Base-by-base conservation (phyloP, 495 filamentous ascomycete genomes). In the Cladorrhinum samala region DNA sequence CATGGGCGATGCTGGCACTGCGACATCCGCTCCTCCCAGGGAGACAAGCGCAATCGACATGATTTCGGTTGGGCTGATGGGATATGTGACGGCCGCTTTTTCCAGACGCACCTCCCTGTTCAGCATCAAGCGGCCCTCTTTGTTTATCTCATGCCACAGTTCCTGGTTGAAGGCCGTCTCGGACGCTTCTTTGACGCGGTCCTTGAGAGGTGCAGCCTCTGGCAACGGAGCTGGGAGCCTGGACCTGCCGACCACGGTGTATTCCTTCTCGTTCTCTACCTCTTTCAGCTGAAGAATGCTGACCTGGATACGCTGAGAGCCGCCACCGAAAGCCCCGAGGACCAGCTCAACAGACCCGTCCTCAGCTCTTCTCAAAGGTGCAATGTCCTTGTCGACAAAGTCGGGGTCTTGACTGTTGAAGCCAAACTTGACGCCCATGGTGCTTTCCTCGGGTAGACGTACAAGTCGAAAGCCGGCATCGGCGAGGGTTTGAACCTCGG, bases 111-210 rank as follows among this genome's bases (percentile, higher is more conserved):
- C 83, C 8, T 83, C 78, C 19, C 83, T 80, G 39, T 78, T 78
- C 9, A 81, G 75, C 36, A 94, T 70, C 0, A 76, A 70, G 5
- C 89, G 83, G 2, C 86, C 84, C 69, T 99, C 94, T 9, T 87
- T 79, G 44, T 84, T 82, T 18, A 99, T 67, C 67, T 97, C 93
- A 56, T 95, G 83, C 76, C 90, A 95, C n/a, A 99, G 69, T 63
- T 99, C 94, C 61, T 95, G 85, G 49, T 91, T 87, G 62, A 88
- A 96, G 1, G 95, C 75, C 50, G 87, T 90, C 66, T 99, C 86
- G 23, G 91, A 83, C 9, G 91, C 89, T 57, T 89, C 84, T 16
- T 85, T 77, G 41, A 97, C 88, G 7, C 79, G 79, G 33, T 83
- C 74, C 54, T 91, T 83, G 20, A 73, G 55, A 45, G 61, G 71